Evolutionary conservation across 2,329 filamentous ascomycete genomes (phyloP), one percentile per base, ranked within the genome.

Genomic region (Botrytis deweyae): DNA sequence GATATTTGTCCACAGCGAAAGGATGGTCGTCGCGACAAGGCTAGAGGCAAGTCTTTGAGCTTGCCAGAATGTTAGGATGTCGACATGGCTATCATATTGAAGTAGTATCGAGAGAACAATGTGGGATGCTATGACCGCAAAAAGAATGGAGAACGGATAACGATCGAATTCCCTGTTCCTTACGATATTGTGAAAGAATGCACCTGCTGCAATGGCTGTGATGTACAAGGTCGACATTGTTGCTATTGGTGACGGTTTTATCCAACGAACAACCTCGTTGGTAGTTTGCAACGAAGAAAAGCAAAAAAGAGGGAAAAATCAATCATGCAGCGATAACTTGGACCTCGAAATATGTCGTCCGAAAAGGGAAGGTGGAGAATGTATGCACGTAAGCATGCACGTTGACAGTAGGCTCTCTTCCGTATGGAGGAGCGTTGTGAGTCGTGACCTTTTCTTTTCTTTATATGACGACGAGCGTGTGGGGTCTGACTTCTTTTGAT

Each of bases 1-100:
- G 80, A 89, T 85, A 22, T 87, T 83, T 72, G 61, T 66, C 63
- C 63, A 66, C 5, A 66, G 25, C 29, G 63, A 66, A 16, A 46
- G 29, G 5, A 66, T 25, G 9, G 29, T 42, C 42, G 29, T 66
- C 63, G 42, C 8, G 8, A 66, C 12, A 36, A 66, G 42, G n/a
- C 44, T 12, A 36, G 25, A 66, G 7, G 63, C 29, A 10, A 66
- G 42, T 66, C 46, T 36, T n/a, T 66, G 63, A 33, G 42, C 63
- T 66, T 66, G 42, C 5, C 42, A 22, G 20, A 49, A 49, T 36
- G 63, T 18, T 5, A 40, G 29, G 42, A 20, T 16, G 16, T 49
- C 42, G 29, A 7, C 33, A 36, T 49, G 6, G 42, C 20, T 36
- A 25, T 66, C 6, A 49, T 49, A 36, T 36, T 25, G 42, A 12